These are phyloP conservation scores for Pestalotiopsis sp. DNA, from an alignment of 2,329 filamentous ascomycete genomes.

Conservation along the genomic window DNA sequence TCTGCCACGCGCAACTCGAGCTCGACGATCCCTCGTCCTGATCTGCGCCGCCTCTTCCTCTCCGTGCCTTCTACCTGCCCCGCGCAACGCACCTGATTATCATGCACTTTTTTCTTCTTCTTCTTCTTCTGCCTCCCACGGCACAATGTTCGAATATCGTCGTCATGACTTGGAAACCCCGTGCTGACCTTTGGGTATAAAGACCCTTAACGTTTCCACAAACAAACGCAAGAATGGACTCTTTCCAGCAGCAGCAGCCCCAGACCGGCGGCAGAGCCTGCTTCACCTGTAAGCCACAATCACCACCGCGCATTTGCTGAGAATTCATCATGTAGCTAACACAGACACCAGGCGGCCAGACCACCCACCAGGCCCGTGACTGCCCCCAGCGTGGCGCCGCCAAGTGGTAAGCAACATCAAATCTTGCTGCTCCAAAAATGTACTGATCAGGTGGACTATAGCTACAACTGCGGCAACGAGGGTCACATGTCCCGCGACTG, in stretches of 20 bases:
- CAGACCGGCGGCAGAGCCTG: constrained; percentile 42
- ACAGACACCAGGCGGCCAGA: constrained; percentile 62
- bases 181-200: neutral
- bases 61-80: neutral
- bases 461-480: constrained; percentile 48
- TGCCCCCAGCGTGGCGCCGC: constrained; percentile 82
- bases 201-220: neutral
- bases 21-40: neutral
- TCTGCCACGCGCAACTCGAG: neutral
- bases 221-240: constrained; percentile 41
- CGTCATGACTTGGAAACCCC: neutral
- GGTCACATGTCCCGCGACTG: constrained; percentile 87
- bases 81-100: neutral
- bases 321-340: constrained; percentile 20
- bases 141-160: neutral
- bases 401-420: constrained; percentile 65
- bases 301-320: constrained; percentile 16
- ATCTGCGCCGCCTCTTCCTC: neutral
- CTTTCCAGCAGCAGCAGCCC: constrained; percentile 19
- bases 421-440: neutral
- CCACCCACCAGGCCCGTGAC: constrained; percentile 76
- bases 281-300: constrained; percentile 48
- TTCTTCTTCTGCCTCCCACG: too few species aligned
- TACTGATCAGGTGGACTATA: constrained; percentile 14
- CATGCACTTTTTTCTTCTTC: neutral